phyloP scores from a whole-genome alignment of 805 yeast genomes.

The Hagleromyces aurorensis region DNA sequence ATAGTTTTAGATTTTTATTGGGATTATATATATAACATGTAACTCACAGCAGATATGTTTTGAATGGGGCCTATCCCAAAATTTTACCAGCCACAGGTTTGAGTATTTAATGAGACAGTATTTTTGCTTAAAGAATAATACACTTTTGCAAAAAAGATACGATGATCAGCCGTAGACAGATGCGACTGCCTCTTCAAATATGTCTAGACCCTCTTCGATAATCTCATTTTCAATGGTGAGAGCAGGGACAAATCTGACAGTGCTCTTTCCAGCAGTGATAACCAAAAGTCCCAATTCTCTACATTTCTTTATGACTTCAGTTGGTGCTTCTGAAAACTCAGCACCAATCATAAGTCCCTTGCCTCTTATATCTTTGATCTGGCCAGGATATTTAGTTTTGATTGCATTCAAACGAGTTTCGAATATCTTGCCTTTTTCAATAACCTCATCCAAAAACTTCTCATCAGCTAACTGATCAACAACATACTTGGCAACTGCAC shows the following conservation, averaged over 20 bases:
- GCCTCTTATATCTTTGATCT: constrained; percentile 70
- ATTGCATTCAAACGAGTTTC: constrained; percentile 41
- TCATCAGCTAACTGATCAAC: constrained; percentile 55
- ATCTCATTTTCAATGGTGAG: constrained; percentile 68
- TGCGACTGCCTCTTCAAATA: constrained; percentile 47
- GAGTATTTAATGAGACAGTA: not conserved
- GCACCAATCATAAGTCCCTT: constrained; percentile 82
- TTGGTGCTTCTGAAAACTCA: constrained; percentile 62
- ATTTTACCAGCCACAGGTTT: not conserved
- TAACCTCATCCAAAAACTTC: constrained; percentile 54
- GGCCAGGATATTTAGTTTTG: constrained; percentile 48
- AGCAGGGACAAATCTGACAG: constrained; percentile 87
- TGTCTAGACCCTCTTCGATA: constrained; percentile 61
- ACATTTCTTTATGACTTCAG: constrained; percentile 53
- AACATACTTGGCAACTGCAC: constrained; percentile 73
- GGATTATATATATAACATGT: too few species aligned
- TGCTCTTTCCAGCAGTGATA: constrained; percentile 89
- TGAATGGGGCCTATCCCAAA: not conserved
- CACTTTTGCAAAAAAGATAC: not conserved
- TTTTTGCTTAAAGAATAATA: not conserved
- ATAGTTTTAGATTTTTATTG: too few species aligned
- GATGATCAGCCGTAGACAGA: constrained; percentile 15
- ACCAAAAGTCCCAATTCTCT: constrained; percentile 75
- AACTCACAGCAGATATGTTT: not conserved
- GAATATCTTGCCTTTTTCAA: constrained; percentile 51